A percentile compares a stretch with the other conserved stretches of the same genome.
phyloP scores from a whole-genome alignment of 495 filamentous ascomycete species.

The Chlorociboria aeruginascens region DNA sequence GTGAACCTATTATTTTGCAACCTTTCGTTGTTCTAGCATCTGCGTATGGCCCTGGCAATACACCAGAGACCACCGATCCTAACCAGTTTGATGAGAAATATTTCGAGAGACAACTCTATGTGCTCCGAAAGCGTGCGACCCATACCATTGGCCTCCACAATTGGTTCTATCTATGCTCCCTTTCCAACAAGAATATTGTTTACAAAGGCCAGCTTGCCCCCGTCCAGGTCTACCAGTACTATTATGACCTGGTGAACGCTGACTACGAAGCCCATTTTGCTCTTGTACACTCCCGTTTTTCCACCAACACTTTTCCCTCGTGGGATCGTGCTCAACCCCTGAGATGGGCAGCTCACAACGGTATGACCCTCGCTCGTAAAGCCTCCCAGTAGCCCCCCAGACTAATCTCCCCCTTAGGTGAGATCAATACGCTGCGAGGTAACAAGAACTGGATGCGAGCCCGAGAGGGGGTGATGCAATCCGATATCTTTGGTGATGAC shows the following conservation, averaged over 20 bases:
- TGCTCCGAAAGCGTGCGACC: constrained; percentile 88
- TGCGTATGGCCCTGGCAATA: constrained; percentile 76
- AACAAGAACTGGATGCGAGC: constrained; percentile 99
- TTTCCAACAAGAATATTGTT: constrained; percentile 97
- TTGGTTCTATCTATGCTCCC: constrained; percentile 98
- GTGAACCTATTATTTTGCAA: constrained; percentile 90
- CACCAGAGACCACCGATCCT: constrained; percentile 67
- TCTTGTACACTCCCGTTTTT: constrained; percentile 95
- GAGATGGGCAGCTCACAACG: constrained; percentile 97
- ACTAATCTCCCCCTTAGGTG: constrained; percentile 38
- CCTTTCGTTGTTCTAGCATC: constrained; percentile 86
- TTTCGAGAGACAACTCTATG: constrained; percentile 90
- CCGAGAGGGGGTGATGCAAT: constrained; percentile 90
- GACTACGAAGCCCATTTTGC: constrained; percentile 98
- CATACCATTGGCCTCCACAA: constrained; percentile 92
- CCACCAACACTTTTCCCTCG: constrained; percentile 97
- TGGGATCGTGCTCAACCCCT: constrained; percentile 98
- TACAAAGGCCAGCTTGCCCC: constrained; percentile 98
- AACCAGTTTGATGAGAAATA: constrained; percentile 70
- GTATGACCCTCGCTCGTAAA: constrained; percentile 31
- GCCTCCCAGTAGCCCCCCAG: not conserved
- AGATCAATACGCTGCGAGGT: constrained; percentile 95
- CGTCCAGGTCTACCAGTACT: constrained; percentile 98
- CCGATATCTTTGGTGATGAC: constrained; percentile 85
- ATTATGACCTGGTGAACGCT: constrained; percentile 91